Base-by-base conservation (phyloP, 2,329 filamentous ascomycete species). In the Colletotrichum sp. region DNA sequence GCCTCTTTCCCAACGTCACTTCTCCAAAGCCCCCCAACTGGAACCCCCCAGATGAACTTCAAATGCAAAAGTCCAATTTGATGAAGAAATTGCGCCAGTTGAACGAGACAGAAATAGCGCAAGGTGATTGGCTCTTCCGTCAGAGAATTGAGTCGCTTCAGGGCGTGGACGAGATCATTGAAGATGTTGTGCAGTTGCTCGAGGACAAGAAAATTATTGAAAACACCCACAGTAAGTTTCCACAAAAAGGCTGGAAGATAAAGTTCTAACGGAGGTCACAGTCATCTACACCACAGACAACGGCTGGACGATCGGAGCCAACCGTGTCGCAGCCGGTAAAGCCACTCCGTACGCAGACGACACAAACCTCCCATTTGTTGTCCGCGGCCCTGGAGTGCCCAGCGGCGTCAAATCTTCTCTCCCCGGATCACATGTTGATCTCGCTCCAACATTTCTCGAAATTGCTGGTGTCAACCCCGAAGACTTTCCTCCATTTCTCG, bases 81-180 rank as follows among this genome's bases (percentile, higher is more conserved):
- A 52, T 81, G 4, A 75, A 76, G 55, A 60, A 77, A 4, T 60
- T 80, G 1, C 71, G 68, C 16, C 72, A 64, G 9, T 71, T 81
- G 72, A 79, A 80, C 44, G 66, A 78, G 8, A 75, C 70, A 3
- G 63, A 76, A 5, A 65, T 80, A 28, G 72, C 71, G 6, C 78
- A 78, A 13, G 72, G 65, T 1, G 80, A 82, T 59, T 67, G 77
- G 6, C 74, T 78, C 9, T 81, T 78, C 32, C 75, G 77, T 1
- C 63, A 65, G 15, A 78, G 82, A 2, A 63, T 80, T 2, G 78
- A 80, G n/a, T 76, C 80, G 0, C 74, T 84, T 3, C 73, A 78
- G 19, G 81, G 82, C 5, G 77, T 85, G 1, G 83, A 85, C 55
- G 83, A 84, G 25, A 82, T 84, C 5, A 77, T 84, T 6, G 78